Evolutionary conservation across 31 red algal genomes (phyloP).

Genomic region (Endocladia muricata): DNA sequence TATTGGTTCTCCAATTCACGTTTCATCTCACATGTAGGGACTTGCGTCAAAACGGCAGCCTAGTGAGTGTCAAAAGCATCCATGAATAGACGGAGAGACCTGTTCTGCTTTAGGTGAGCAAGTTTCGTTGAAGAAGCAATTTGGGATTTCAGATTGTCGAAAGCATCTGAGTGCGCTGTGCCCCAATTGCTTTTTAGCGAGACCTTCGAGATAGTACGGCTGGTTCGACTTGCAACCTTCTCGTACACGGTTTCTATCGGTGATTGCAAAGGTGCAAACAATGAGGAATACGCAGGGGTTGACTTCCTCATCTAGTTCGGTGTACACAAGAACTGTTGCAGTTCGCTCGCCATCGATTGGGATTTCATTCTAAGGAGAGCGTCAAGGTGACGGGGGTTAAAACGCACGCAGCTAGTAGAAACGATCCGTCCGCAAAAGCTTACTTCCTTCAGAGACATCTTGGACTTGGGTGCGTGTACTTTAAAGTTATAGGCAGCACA

Average conservation of each 20-base stretch:
- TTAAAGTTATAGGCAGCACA: slow-evolving; percentile 1
- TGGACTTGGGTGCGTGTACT: neutral
- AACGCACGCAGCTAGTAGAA: neutral
- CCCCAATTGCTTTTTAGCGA: neutral
- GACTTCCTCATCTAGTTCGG: slow-evolving; percentile 20
- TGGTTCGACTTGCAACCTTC: neutral
- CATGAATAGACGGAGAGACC: neutral
- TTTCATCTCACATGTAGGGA: neutral
- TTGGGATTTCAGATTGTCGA: neutral
- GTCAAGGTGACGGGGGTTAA: slow-evolving; percentile 1
- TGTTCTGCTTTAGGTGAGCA: neutral
- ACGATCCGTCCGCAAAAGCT: slow-evolving; percentile 8
- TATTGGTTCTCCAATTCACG: neutral
- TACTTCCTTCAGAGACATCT: neutral
- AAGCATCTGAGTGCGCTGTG: neutral
- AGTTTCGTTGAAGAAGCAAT: neutral
- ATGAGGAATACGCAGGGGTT: neutral
- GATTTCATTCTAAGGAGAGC: neutral
- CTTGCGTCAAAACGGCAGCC: slow-evolving; percentile 1
- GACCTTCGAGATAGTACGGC: neutral
- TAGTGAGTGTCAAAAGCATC: slow-evolving; percentile 33
- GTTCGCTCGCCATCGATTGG: neutral
- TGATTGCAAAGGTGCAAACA: neutral
- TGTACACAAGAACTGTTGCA: slow-evolving; percentile 17
- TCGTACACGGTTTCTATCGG: neutral